Base-by-base conservation (phyloP, 148 eudicot genomes). In the Rheum nobile region DNA sequence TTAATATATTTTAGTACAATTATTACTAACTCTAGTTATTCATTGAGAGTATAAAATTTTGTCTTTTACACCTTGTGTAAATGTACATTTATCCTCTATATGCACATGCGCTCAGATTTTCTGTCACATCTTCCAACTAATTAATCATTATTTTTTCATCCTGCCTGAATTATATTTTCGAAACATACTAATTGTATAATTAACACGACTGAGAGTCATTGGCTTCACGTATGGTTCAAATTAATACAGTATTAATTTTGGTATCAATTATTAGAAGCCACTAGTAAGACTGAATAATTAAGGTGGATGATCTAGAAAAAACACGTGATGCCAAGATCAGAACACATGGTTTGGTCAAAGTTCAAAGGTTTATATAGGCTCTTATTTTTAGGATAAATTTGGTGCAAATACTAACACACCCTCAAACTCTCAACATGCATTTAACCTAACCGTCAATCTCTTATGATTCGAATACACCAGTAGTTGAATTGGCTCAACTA, bases 301-400 rank as follows among this genome's bases (percentile, higher is more conserved):
- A 16, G 7, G 17, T 4, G 57, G 24, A 50, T 6, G 57, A 50
- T 50, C 67, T 28, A 59, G 34, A 59, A 59, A 26, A 28, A 59
- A 28, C 67, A 59, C 67, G 67, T 59, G 67, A 59, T 26, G 34
- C 67, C 32, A 24, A 59, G 67, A 59, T 59, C 34, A 59, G 26
- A 26, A 10, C 67, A 24, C 67, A 59, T 59, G 32, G 29, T 28
- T 59, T 50, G 57, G 57, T 50, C 57, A 50, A 50, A 19, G 6
- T 46, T 12, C n/a, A 16, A 46, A 46, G 17, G 52, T 46, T 46
- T 13, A 46, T 46, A 17, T 13, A 17, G n/a, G 26, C 57, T 50
- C 57, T 19, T 1, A 50, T 50, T 50, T 12, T 59, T 59, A 24
- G 65, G 65, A 4, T 24, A 26, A 26, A 24, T 22, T 57, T 57